Evolutionary conservation across 257 asterid species (phyloP).

Genomic region (Ilex aquifolium): DNA sequence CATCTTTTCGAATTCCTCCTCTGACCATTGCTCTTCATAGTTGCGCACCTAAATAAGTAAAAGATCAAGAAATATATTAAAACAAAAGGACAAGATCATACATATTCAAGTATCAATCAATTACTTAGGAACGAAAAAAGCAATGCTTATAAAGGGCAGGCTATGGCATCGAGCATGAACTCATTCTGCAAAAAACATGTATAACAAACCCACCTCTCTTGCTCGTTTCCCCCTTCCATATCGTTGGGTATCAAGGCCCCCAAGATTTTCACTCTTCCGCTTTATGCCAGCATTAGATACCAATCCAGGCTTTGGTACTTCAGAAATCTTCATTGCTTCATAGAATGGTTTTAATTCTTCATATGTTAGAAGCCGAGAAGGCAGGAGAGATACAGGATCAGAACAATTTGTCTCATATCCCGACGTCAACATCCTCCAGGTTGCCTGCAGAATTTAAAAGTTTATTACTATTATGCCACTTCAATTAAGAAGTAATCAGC

Average conservation of each 20-base stretch:
- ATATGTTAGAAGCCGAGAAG: slow-evolving; percentile 77
- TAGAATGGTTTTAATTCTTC: slow-evolving; percentile 76
- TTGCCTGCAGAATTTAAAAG: slow-evolving; percentile 39
- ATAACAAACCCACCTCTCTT: slow-evolving; percentile 68
- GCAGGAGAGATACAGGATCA: slow-evolving; percentile 60
- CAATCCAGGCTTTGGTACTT: slow-evolving; percentile 35
- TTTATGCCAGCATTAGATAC: slow-evolving; percentile 56
- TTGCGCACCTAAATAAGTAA: slow-evolving; percentile 64
- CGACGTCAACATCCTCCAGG: slow-evolving; percentile 57
- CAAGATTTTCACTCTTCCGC: slow-evolving; percentile 71
- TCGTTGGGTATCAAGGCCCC: slow-evolving; percentile 88
- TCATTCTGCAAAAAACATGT: too few relatives aligned
- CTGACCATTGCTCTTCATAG: slow-evolving; percentile 98
- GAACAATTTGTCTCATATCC: slow-evolving; percentile 41
- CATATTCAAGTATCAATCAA: too few relatives aligned
- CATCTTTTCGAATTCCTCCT: slow-evolving; percentile 92
- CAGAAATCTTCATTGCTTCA: slow-evolving; percentile 83
- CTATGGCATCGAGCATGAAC: too few relatives aligned
- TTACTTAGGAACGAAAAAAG: too few relatives aligned
- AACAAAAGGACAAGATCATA: not conserved
- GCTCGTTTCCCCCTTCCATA: slow-evolving; percentile 99
- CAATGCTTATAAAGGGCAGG: too few relatives aligned
- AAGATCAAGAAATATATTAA: slow-evolving; percentile 3
- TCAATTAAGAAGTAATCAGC: slow-evolving; percentile 12
- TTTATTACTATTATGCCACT: not conserved